Evolutionary conservation across 495 filamentous ascomycete species (phyloP).

Genomic region (Aspergillus steynii): DNA sequence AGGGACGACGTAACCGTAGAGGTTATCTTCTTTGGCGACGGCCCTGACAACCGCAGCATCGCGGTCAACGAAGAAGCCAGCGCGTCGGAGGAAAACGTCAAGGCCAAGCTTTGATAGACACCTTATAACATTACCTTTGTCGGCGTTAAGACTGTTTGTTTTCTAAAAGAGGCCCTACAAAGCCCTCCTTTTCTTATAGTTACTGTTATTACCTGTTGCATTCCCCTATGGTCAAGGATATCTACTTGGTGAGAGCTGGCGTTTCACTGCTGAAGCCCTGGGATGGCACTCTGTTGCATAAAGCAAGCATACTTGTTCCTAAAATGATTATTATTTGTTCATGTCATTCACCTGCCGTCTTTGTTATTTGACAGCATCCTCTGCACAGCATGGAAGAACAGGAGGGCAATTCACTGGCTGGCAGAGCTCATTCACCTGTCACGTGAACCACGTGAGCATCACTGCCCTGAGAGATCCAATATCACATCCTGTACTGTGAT

Average conservation of each 20-base stretch:
- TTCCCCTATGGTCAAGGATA: constrained; percentile 1
- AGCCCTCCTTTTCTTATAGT: neutral
- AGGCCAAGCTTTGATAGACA: constrained; percentile 57
- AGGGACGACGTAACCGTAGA: constrained; percentile 96
- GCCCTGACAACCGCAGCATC: constrained; percentile 70
- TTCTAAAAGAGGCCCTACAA: neutral
- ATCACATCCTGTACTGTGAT: neutral
- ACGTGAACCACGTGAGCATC: neutral
- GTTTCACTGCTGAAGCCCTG: neutral
- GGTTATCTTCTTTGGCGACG: constrained; percentile 96
- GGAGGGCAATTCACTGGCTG: neutral
- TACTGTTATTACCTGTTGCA: constrained; percentile 3
- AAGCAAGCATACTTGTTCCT: neutral
- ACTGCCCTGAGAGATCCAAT: neutral
- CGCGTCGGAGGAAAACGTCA: constrained; percentile 54
- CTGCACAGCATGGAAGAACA: neutral
- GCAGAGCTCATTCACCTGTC: neutral
- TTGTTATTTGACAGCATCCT: neutral
- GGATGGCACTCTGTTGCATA: neutral
- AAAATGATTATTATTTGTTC: neutral
- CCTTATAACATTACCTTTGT: neutral
- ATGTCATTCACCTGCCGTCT: neutral
- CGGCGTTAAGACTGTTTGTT: constrained; percentile 5
- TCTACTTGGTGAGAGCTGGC: neutral
- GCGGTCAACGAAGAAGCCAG: constrained; percentile 84